Conservation (phyloP, 1,284 basidiomycete genomes). For the Austroboletus rostrupii region DNA sequence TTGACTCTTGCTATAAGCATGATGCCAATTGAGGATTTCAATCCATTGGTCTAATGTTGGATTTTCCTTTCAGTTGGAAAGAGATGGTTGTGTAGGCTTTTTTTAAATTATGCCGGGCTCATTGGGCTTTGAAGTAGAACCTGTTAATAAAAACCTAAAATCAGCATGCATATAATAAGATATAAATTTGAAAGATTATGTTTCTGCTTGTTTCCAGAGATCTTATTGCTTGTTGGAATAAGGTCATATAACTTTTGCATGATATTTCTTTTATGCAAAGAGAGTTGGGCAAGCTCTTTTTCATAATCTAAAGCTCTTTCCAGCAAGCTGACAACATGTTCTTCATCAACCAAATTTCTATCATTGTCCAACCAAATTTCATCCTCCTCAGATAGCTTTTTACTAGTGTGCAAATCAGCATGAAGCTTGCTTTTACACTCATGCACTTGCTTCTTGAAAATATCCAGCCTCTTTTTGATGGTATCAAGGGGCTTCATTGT, state of each 20-base stretch:
- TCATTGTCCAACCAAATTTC: constrained; percentile 9
- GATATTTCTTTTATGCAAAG: constrained; percentile 1
- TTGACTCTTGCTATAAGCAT: background rate
- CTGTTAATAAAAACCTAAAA: too few species aligned
- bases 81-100: too few species aligned
- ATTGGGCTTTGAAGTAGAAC: background rate
- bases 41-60: constrained; percentile 4
- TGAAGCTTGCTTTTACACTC: too few species aligned
- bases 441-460: too few species aligned
- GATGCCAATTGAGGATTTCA: constrained; percentile 10
- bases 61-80: constrained; percentile 1
- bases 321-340: constrained; percentile 1
- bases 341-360: constrained; percentile 12
- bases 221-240: background rate
- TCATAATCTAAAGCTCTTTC: constrained; percentile 7
- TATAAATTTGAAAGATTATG: background rate
- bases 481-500: too few species aligned
- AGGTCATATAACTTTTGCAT: constrained; percentile 1
- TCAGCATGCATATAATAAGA: too few species aligned
- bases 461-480: too few species aligned
- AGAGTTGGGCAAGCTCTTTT: background rate
- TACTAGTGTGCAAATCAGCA: too few species aligned
- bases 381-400: constrained; percentile 2
- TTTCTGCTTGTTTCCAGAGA: background rate
- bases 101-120: background rate